Conservation (phyloP, 2,329 filamentous ascomycete genomes). For the Claviceps quebecensis region DNA sequence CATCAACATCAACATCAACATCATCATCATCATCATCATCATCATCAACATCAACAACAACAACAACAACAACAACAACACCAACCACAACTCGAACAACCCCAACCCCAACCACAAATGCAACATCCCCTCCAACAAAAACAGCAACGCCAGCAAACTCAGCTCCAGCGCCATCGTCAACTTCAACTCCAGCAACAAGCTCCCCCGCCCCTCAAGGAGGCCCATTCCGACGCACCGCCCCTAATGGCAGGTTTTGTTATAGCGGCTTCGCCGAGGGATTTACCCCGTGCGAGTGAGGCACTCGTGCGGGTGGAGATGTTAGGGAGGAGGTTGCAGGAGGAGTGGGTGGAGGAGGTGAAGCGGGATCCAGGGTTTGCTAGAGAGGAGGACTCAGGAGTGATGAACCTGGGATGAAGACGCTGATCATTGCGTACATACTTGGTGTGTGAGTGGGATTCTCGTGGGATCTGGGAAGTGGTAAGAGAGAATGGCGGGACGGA, state of each 20-base stretch:
- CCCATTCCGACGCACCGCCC: constrained; percentile 24
- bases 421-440: too few relatives aligned
- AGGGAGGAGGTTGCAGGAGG: constrained; percentile 38
- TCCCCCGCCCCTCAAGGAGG: too few relatives aligned
- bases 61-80: background rate
- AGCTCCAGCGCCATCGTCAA: too few relatives aligned
- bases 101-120: too few relatives aligned
- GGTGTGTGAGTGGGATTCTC: too few relatives aligned
- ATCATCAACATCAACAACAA: background rate
- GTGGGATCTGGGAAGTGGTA: too few relatives aligned
- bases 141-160: too few relatives aligned
- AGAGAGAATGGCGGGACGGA: too few relatives aligned
- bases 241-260: constrained; percentile 42
- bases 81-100: background rate
- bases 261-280: constrained; percentile 31
- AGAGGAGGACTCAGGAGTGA: background rate
- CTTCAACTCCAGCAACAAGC: too few relatives aligned
- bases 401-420: too few relatives aligned
- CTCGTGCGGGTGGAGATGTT: constrained; percentile 39
- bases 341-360: constrained; percentile 28
- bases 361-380: constrained; percentile 6
- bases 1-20: background rate
- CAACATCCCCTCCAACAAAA: too few relatives aligned
- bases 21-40: background rate
- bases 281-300: constrained; percentile 37